Evolutionary conservation across 805 yeast genomes (phyloP), one percentile per base, ranked within the genome.

Genomic region (Pachysolen tannophilus): DNA sequence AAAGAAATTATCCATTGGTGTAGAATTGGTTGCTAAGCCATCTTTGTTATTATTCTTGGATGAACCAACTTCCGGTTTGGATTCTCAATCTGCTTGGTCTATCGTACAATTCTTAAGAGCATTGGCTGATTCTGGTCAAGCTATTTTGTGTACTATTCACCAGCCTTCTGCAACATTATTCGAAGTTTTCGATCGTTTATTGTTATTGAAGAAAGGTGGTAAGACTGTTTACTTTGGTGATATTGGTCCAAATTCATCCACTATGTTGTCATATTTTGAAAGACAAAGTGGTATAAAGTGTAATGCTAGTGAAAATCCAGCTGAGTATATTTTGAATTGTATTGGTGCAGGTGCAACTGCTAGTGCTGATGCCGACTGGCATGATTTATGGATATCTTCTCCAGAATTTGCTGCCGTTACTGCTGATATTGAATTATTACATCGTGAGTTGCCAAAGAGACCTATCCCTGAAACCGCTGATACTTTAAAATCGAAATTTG

Each of bases 111-210:
- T 74, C 50, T 67, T 68, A 58, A 65, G 69, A 46, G 64, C 61
- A 44, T 65, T 65, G 50, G 77, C 69, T 7, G 65, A 67, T 43
- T 60, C 68, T 39, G 76, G 76, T 15, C 76, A 70, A 46, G 72
- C 76, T 19, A 63, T 75, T 43, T 58, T 75, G 44, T 73, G 79
- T 62, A 82, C 94, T 19, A 82, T 82, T 46, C 92, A 82, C 58
- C 94, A 82, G 58, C 94, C 94, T 50, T 82, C 92, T 7, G 88
- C 94, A 35, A 66, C 80, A 40, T 62, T 83, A 50, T 67, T 83
- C 60, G 72, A 82, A 50, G 84, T 78, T 48, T 83, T 84, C 51
- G 94, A 85, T 52, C 69, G 87, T 47, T 64, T 84, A 45, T 61
- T 82, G 43, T 75, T 82, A 48, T 63, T 82, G 53, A 78, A 76